Evolutionary conservation across 257 asterid species (phyloP), one percentile per base, ranked within the genome.

Genomic region (Nicotiana otophora): DNA sequence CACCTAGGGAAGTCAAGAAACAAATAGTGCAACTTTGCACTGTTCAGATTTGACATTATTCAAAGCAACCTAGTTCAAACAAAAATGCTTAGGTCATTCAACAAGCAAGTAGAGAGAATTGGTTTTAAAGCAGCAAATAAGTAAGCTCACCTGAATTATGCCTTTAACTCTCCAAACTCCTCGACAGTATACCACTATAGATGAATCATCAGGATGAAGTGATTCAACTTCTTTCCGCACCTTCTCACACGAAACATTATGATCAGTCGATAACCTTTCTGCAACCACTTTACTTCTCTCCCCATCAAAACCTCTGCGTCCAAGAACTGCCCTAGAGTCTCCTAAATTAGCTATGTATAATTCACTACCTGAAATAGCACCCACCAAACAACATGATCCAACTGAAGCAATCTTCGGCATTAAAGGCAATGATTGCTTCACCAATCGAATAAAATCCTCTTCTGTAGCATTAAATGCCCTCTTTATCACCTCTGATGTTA

Each of bases 151-250:
- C 88, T 86, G 88, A 36, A 86, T 86, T 16, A 86, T 81, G 80
- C 88, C 88, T 31, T 83, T 86, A 36, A 86, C 68, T 60, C 88
- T 81, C 88, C 88, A 86, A 57, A 86, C 88, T 66, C 82, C 84
- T 33, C 82, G 86, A 60, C 83, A 76, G 10, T 64, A 23, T 3
- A 83, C 85, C 36, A 86, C 88, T 63, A 83, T 69, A 11, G 82
- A 62, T 23, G 84, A 42, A 76, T 86, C 88, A 26, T 81, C 85
- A 3, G 88, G 86, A 61, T 86, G 86, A 31, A 83, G 83, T 39
- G 85, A n/a, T 33, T 86, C 86, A 23, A 86, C 80, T 66, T 86
- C 88, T 51, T 72, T 76, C 62, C 88, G 63, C 70, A 86, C 88
- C 31, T 81, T 42, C 78, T 86, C 86, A 16, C 60, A 75, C 4